A percentile compares a stretch with the other conserved stretches of the same genome.
These are phyloP conservation scores for Pseudotsuga menziesii DNA, from an alignment of 75 land plant genomes.

Conservation along the genomic window DNA sequence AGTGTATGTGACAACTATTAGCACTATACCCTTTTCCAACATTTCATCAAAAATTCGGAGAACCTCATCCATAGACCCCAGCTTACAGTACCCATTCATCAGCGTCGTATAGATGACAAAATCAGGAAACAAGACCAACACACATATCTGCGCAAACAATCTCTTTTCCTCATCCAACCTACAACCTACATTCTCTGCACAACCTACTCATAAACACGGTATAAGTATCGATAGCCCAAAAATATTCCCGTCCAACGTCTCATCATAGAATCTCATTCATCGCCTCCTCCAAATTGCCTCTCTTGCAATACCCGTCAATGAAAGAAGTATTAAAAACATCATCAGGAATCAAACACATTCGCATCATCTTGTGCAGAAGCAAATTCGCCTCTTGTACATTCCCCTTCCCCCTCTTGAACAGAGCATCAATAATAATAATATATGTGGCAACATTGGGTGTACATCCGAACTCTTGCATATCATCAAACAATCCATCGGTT, in stretches of 20 bases:
- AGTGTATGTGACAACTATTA: conserved; percentile 34
- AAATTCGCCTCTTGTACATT: conserved; percentile 34
- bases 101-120: conserved; percentile 29
- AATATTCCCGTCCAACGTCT: conserved; percentile 31
- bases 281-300: conserved; percentile 12
- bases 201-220: conserved; percentile 57
- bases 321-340: conserved; percentile 52
- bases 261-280: conserved; percentile 20
- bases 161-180: conserved; percentile 14
- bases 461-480: conserved; percentile 43
- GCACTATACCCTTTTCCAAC: conserved; percentile 29
- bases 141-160: conserved; percentile 32
- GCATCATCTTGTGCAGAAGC: conserved; percentile 39
- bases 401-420: conserved; percentile 21
- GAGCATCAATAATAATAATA: conserved; percentile 47
- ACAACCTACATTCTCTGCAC: conserved; percentile 30
- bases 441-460: conserved; percentile 53
- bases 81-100: conserved; percentile 30
- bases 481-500: conserved; percentile 31
- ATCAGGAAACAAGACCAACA: conserved; percentile 21
- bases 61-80: conserved; percentile 23
- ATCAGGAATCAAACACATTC: conserved; percentile 46
- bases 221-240: conserved; percentile 34
- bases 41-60: conserved; percentile 23
- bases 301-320: conserved; percentile 45